Evolutionary conservation across 2,329 filamentous ascomycete genomes (phyloP), one percentile per base, ranked within the genome.

Genomic region (Colletotrichum filicis): DNA sequence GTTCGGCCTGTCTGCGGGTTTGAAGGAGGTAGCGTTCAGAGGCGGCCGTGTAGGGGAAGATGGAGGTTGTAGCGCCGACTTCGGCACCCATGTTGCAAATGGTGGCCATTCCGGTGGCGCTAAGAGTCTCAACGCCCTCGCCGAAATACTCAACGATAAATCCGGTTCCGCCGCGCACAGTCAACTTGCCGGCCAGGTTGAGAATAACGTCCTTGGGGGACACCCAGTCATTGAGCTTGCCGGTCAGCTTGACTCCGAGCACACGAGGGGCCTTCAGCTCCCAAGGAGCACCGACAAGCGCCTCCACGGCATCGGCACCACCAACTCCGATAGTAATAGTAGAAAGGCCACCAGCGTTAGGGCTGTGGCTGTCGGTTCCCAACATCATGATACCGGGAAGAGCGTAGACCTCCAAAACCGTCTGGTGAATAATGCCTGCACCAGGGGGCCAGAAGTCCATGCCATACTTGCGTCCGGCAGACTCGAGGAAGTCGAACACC

Each of bases 341-440:
- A 77, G 94, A 95, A 67, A 98, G 87, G 72, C 97, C 97, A 78
- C 97, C 97, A n/a, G 95, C 97, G 80, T 98, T 99, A 56, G 97
- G 97, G 58, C 95, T 98, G 84, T 99, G 97, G 79, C 94, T 97
- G 84, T 99, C 97, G 35, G 97, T 99, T 68, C 97, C 97, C 53
- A 99, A 90, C 95, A 99, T 98, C 95, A 99, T 98, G 78, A 98
- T 85, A 62, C 97, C 97, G 24, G 97, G 97, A n/a, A 96, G 92
- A 42, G 95, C 94, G 81, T 99, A 99, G 85, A 99, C 98, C 87
- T 99, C 97, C 78, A 99, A 85, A 26, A 99, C 97, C 65, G 94
- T 97, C 89, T 99, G 97, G 85, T 99, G 97, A 76, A 99, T 98
- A 76, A 98, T 98, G 75, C 95, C 95, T 8, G 95, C 95, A 73